Conservation (phyloP, 192 early-diverging fungal genomes). For the Phlyctochytrium bullatum region DNA sequence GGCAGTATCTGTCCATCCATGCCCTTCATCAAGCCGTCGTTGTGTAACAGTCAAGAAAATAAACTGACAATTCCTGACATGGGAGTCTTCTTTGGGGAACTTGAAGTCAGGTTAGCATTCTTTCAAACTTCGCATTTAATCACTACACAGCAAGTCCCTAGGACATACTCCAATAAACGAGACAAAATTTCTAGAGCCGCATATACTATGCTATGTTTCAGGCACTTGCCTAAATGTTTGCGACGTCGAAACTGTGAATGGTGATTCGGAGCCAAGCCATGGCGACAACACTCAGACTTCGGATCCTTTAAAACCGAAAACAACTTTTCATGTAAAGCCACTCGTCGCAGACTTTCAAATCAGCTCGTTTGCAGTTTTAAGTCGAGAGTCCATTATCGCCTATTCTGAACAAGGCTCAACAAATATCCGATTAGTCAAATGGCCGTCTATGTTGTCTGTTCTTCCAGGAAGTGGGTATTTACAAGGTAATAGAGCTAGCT, state of each 20-base stretch:
- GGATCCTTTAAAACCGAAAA: not conserved
- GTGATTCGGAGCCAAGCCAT: not conserved
- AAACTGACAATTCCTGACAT: slow-evolving; percentile 19
- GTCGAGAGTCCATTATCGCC: slow-evolving; percentile 40
- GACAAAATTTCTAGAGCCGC: slow-evolving; percentile 29
- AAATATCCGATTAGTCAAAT: slow-evolving; percentile 44
- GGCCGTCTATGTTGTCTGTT: slow-evolving; percentile 30
- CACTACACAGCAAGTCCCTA: slow-evolving; percentile 30
- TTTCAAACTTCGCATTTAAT: not conserved
- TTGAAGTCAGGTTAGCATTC: slow-evolving; percentile 38
- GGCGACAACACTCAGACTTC: slow-evolving; percentile 1
- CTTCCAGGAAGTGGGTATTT: slow-evolving; percentile 8
- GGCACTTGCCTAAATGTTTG: slow-evolving; percentile 50
- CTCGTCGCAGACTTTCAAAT: slow-evolving; percentile 39
- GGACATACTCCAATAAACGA: slow-evolving; percentile 35
- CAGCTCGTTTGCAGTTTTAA: slow-evolving; percentile 41
- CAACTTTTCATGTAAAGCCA: not conserved
- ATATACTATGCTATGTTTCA: slow-evolving; percentile 41
- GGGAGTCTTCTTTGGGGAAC: slow-evolving; percentile 44
- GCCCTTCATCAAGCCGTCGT: not conserved
- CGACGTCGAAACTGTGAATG: slow-evolving; percentile 5
- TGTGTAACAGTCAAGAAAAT: slow-evolving; percentile 3
- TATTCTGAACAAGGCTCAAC: slow-evolving; percentile 40
- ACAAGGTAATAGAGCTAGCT: slow-evolving; percentile 14
- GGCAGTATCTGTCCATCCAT: not conserved